A percentile compares a stretch with the other conserved stretches of the same genome.
phyloP scores from a whole-genome alignment of 139 green algal species.

The Chlorokybus atmophyticus region DNA sequence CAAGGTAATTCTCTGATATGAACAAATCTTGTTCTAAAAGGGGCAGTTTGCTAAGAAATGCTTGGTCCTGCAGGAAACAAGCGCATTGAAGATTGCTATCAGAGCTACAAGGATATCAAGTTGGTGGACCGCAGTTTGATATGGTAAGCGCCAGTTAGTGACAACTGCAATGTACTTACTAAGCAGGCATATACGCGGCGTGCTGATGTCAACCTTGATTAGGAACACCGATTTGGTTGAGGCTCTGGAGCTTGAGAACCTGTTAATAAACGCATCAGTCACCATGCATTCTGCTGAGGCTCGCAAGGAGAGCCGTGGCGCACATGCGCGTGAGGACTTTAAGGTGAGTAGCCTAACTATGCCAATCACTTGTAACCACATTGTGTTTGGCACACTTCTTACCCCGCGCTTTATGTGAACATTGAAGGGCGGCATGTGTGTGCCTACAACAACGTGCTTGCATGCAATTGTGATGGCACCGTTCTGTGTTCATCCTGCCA shows the following conservation, averaged over 20 bases:
- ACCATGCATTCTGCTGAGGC: constrained; percentile 65
- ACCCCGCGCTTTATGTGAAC: too few relatives aligned
- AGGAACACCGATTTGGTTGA: constrained; percentile 65
- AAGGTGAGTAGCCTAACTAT: constrained; percentile 16
- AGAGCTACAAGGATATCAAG: constrained; percentile 58
- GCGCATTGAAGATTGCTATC: constrained; percentile 72
- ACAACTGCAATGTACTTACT: constrained; percentile 1
- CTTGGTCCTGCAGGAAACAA: constrained; percentile 23
- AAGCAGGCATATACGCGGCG: neutral
- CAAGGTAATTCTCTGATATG: constrained; percentile 47
- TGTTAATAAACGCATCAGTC: constrained; percentile 77
- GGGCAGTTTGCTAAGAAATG: neutral
- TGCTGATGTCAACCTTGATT: neutral
- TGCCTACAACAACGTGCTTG: too few relatives aligned
- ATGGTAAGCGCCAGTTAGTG: constrained; percentile 21
- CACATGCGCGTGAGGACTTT: constrained; percentile 95
- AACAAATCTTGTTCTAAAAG: neutral
- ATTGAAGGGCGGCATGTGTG: too few relatives aligned
- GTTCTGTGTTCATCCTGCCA: too few relatives aligned
- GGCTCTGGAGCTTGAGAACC: constrained; percentile 96
- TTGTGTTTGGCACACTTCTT: too few relatives aligned
- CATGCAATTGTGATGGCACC: too few relatives aligned
- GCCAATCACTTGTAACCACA: too few relatives aligned
- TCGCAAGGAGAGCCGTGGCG: constrained; percentile 76
- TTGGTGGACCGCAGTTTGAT: constrained; percentile 31